phyloP scores from a whole-genome alignment of 1,139 yeast genomes.

The Scheffersomyces lignicola region DNA sequence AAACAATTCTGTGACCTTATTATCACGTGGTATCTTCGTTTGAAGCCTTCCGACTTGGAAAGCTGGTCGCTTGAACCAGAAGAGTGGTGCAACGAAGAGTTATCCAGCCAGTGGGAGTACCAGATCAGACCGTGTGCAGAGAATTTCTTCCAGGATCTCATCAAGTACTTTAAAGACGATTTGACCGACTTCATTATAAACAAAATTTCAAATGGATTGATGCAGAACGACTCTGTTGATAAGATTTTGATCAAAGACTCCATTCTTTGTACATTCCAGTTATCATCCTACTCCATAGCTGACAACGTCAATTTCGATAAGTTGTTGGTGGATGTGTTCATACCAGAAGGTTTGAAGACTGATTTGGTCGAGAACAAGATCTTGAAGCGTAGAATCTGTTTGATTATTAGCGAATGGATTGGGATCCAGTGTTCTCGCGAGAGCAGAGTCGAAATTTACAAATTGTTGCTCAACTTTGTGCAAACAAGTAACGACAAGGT shows the following conservation, averaged over 20 bases:
- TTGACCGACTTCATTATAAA: constrained; percentile 61
- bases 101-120: constrained; percentile 76
- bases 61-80: constrained; percentile 86
- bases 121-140: constrained; percentile 89
- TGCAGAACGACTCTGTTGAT: constrained; percentile 36
- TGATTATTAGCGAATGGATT: constrained; percentile 81
- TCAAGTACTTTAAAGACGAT: constrained; percentile 61
- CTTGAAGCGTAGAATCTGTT: constrained; percentile 74
- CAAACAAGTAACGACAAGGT: constrained; percentile 59
- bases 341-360: constrained; percentile 62
- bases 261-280: constrained; percentile 75
- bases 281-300: constrained; percentile 67
- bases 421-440: constrained; percentile 61
- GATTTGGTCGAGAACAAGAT: constrained; percentile 53
- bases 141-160: constrained; percentile 74
- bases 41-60: constrained; percentile 75
- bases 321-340: constrained; percentile 55
- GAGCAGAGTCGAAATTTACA: constrained; percentile 60
- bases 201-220: constrained; percentile 57
- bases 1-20: constrained; percentile 63
- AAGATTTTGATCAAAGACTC: constrained; percentile 75
- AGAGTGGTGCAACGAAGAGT: constrained; percentile 86
- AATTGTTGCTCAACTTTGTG: constrained; percentile 49
- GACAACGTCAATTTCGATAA: constrained; percentile 65
- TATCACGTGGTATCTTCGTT: constrained; percentile 68